Evolutionary conservation across 768 basidiomycete genomes (phyloP).

Genomic region (Tubosaeta sp.): DNA sequence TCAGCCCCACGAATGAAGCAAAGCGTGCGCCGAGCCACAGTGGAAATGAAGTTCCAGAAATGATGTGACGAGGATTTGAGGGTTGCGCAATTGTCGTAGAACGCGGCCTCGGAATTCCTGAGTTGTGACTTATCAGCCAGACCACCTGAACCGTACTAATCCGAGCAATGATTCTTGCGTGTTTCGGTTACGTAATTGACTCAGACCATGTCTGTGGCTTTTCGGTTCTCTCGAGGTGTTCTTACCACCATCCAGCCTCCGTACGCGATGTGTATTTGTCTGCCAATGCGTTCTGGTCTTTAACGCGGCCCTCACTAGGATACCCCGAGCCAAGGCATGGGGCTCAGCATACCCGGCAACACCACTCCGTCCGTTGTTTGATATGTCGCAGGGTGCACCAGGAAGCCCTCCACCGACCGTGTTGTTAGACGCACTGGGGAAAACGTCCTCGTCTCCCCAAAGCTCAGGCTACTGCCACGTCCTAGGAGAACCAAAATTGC

Average conservation of each 20-base stretch:
- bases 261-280: slow-evolving; percentile 25
- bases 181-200: too few species aligned
- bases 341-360: slow-evolving; percentile 40
- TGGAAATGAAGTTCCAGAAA: too few species aligned
- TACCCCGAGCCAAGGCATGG: slow-evolving; percentile 59
- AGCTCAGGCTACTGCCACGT: slow-evolving; percentile 56
- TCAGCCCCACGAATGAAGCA: too few species aligned
- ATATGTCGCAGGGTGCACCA: slow-evolving; percentile 76
- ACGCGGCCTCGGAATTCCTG: too few species aligned
- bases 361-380: slow-evolving; percentile 48
- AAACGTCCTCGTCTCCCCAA: slow-evolving; percentile 38
- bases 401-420: slow-evolving; percentile 54
- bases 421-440: slow-evolving; percentile 47
- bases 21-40: too few species aligned
- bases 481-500: slow-evolving; percentile 52
- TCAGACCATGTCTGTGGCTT: too few species aligned
- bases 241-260: slow-evolving; percentile 45
- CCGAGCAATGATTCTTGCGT: too few species aligned
- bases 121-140: too few species aligned
- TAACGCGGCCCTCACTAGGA: slow-evolving; percentile 31
- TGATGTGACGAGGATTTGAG: too few species aligned
- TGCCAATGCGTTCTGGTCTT: neutral
- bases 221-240: slow-evolving; percentile 39
- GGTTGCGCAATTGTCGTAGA: too few species aligned
- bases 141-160: too few species aligned